These are phyloP conservation scores for Suhomyces emberorum DNA, from an alignment of 805 yeast genomes.

Conservation along the genomic window DNA sequence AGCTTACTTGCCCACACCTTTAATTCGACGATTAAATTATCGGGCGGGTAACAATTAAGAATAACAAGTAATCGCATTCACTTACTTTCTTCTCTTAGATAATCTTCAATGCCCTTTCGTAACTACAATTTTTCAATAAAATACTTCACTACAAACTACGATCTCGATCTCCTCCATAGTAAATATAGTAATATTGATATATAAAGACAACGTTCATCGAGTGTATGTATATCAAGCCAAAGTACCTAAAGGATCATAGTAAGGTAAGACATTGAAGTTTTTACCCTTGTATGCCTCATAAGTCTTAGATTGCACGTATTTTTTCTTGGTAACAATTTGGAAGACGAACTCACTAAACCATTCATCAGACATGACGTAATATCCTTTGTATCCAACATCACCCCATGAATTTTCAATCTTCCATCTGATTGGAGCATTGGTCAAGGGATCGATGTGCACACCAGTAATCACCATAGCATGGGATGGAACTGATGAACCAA, in stretches of 20 bases:
- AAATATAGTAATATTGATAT: too few relatives aligned
- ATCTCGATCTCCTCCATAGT: too few relatives aligned
- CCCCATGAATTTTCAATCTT: slow-evolving; percentile 47
- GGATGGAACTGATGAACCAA: slow-evolving; percentile 76
- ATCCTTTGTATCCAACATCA: slow-evolving; percentile 40
- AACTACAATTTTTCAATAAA: too few relatives aligned
- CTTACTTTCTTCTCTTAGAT: too few relatives aligned
- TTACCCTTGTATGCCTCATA: slow-evolving; percentile 35
- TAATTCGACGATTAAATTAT: too few relatives aligned
- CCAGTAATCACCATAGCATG: slow-evolving; percentile 89
- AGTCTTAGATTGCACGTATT: slow-evolving; percentile 34
- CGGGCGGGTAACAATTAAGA: too few relatives aligned
- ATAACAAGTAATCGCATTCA: too few relatives aligned
- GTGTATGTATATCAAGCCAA: slow-evolving; percentile 35
- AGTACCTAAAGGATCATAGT: slow-evolving; percentile 43
- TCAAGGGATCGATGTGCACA: slow-evolving; percentile 61
- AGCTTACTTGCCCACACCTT: too few relatives aligned
- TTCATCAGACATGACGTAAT: slow-evolving; percentile 40
- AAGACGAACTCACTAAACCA: slow-evolving; percentile 45
- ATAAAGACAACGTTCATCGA: too few relatives aligned
- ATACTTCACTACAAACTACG: too few relatives aligned
- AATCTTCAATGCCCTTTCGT: too few relatives aligned
- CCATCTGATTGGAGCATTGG: slow-evolving; percentile 41
- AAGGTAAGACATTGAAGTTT: slow-evolving; percentile 33
- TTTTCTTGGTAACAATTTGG: slow-evolving; percentile 38